Percentiles rank a stretch among this genome's conserved stretches.
These are phyloP conservation scores for Bromus sterilis DNA, from an alignment of 176 grass and related monocot genomes.

Conservation along the genomic window DNA sequence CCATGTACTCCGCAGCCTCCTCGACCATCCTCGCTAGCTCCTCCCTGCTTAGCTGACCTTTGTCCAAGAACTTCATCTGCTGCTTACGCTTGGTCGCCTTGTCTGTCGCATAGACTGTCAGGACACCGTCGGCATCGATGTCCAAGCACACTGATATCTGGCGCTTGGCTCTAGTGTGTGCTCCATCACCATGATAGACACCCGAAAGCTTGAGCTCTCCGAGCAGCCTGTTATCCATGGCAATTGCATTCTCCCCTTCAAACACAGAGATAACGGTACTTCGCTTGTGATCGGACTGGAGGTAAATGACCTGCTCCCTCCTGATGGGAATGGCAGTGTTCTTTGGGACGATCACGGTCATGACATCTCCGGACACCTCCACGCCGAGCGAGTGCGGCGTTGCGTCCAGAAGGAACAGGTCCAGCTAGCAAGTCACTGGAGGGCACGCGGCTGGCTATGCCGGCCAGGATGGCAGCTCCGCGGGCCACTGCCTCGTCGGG, in stretches of 20 bases:
- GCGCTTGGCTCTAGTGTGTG: neutral
- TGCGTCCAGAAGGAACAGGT: constrained; percentile 23
- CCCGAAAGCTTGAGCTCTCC: constrained; percentile 20
- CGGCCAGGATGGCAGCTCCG: constrained; percentile 15
- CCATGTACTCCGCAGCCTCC: neutral
- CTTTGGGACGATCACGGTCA: constrained; percentile 18
- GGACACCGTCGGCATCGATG: constrained; percentile 26
- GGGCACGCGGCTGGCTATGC: neutral
- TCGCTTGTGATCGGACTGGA: neutral
- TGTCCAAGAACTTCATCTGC: neutral
- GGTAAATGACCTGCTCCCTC: neutral
- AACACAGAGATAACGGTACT: constrained; percentile 24
- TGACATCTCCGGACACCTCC: constrained; percentile 11
- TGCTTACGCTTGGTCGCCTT: neutral
- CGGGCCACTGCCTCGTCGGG: constrained; percentile 29
- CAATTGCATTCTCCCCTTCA: constrained; percentile 6
- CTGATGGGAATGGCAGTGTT: constrained; percentile 17
- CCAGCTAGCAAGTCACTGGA: neutral
- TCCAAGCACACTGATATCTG: constrained; percentile 14
- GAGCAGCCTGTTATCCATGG: constrained; percentile 20
- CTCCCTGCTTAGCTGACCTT: neutral
- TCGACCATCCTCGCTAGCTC: neutral
- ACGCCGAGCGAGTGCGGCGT: constrained; percentile 17
- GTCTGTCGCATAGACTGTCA: constrained; percentile 18
- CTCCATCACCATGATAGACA: neutral